Percentiles rank a stretch among this genome's conserved stretches.
phyloP scores from a whole-genome alignment of 495 filamentous ascomycete genomes.

The Tuber umbilicatum region DNA sequence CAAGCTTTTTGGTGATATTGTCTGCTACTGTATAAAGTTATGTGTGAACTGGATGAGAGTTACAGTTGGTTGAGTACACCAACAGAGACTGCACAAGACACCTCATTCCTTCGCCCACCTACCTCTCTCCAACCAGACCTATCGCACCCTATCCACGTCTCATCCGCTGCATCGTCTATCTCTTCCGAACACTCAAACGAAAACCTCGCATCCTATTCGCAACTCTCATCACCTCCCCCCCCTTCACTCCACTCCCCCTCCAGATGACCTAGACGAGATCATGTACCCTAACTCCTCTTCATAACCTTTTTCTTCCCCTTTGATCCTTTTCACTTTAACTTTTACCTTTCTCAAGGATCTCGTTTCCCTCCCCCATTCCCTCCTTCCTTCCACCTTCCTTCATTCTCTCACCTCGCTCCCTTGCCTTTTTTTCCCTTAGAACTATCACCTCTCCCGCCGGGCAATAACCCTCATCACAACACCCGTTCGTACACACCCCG shows the following conservation, averaged over 20 bases:
- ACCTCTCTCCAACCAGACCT: neutral
- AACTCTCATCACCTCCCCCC: neutral
- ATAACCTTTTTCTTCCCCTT: neutral
- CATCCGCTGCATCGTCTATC: neutral
- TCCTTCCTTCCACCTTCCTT: neutral
- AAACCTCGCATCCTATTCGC: neutral
- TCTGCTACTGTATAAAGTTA: no score
- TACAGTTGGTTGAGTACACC: neutral
- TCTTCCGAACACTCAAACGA: neutral
- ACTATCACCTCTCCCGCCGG: neutral
- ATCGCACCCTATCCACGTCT: neutral
- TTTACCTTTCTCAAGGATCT: neutral
- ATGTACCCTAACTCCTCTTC: constrained; percentile 3
- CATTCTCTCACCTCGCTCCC: neutral
- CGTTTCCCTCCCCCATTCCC: neutral
- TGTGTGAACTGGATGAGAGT: neutral
- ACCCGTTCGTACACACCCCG: neutral
- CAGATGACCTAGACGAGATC: neutral
- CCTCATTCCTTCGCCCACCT: neutral
- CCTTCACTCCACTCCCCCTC: neutral
- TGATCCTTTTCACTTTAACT: neutral
- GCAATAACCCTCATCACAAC: neutral
- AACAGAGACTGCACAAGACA: neutral
- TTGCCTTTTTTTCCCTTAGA: neutral
- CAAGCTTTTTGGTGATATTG: no score